Base-by-base conservation (phyloP, 108 stramenopile species). In the Skeletonema tropicum region DNA sequence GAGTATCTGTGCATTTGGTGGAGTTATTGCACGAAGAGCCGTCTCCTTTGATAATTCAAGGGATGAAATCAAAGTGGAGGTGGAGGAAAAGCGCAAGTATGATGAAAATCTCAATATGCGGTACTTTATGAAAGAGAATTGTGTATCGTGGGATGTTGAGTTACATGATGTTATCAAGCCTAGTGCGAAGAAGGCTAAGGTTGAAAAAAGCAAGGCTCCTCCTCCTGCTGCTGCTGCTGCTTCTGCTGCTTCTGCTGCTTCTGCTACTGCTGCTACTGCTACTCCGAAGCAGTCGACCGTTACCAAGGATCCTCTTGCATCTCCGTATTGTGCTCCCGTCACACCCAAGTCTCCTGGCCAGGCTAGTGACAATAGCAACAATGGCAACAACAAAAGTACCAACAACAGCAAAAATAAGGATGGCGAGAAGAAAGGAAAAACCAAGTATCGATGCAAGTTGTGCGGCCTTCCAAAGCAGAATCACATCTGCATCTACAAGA, bases 401-500 rank as follows among this genome's bases (percentile, higher is more conserved):
- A 23, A 3, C 8, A 31, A 61, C 32, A 31, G 6, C 60, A 61
- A 35, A 29, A 45, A n/a, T 15, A 15, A 45, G 42, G 42, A 45
- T 2, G 33, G 70, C 19, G 69, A 71, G 41, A 70, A 67, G 65
- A 73, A 77, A 29, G 46, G 59, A n/a, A 85, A 81, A 26, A 57
- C 80, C 48, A 86, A 80, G 29, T 83, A 86, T 55, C 74, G 88
- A 11, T 94, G 93, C 82, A 94, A 92, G 60, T 85, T 91, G 33
- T 94, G 93, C 68, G 93, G 93, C n/a, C 88, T 89, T 48, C 88
- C 87, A n/a, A 94, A 94, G 74, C 90, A 94, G 59, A 91, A 90
- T 46, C 90, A 94, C 73, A 75, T 73, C 30, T 94, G 93, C 39
- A 82, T 89, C 7, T 90, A 85, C 69, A 81, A 85, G 66, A 85